A percentile compares a stretch with the other conserved stretches of the same genome.
These are phyloP conservation scores for Aureobasidium namibiae DNA, from an alignment of 2,329 filamentous ascomycete genomes.

Conservation along the genomic window DNA sequence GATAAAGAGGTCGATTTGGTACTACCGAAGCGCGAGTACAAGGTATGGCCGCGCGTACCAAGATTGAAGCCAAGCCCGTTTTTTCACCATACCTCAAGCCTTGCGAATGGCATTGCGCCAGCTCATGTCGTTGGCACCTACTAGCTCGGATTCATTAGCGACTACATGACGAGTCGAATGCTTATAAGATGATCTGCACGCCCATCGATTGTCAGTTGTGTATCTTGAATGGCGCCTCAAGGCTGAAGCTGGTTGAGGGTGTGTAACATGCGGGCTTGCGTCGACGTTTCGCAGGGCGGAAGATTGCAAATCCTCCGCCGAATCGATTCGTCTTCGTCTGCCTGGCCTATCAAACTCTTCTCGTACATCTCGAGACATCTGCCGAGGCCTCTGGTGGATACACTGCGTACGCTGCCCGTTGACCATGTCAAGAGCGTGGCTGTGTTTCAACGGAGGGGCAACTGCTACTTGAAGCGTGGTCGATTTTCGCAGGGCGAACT, in stretches of 20 bases:
- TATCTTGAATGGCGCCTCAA: neutral
- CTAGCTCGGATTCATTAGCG: neutral
- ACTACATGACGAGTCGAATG: neutral
- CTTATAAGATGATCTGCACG: neutral
- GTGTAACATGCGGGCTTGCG: neutral
- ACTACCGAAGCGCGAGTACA: slow-evolving; percentile 2
- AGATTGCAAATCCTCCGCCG: neutral
- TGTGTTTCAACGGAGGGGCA: neutral
- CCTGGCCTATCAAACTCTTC: neutral
- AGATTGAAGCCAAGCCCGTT: neutral
- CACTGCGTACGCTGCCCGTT: neutral
- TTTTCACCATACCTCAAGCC: neutral
- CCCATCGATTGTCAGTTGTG: too few relatives aligned
- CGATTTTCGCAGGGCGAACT: neutral
- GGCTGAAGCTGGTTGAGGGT: neutral
- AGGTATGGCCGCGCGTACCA: slow-evolving; percentile 2
- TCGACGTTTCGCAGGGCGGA: neutral
- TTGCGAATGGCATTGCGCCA: neutral
- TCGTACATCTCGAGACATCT: neutral
- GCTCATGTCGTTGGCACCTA: neutral
- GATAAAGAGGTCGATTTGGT: neutral
- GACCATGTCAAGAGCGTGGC: neutral
- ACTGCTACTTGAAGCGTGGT: neutral
- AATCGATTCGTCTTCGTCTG: neutral
- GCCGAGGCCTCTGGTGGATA: neutral